Base-by-base conservation (phyloP, 805 yeast species). In the Kodamaea laetipori region DNA sequence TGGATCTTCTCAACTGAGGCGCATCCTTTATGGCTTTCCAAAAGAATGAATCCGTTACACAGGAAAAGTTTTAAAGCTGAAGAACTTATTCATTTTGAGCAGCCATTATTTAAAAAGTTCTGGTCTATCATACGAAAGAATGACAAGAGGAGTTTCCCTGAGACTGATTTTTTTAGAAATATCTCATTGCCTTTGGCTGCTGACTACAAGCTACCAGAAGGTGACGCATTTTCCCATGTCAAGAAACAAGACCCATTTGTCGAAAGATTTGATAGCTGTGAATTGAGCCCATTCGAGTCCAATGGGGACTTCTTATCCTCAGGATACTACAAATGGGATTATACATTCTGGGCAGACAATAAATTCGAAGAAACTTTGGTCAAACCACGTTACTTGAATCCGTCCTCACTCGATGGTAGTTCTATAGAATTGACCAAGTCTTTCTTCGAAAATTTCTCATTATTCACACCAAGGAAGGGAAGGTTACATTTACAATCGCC, bases 1-100 rank as follows among this genome's bases (percentile, higher is more conserved):
- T 73, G 80, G 66, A 51, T 77, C 1, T 85, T 90, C 61, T 78
- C 92, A 9, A 90, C 98, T 0, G 98, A 90, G 56, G 97, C 90
- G 0, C 98, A 90, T 61, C 96, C 96, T 3, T 60, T 90, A 49
- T 88, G 96, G 95, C 70, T 76, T 41, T 78, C 78, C 37, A 45
- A 56, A 33, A 32, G 45, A 24, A 9, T 28, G 17, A 21, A 37
- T 17, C 40, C 52, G n/a, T 3, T 23, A 16, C 17, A 40, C 39
- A 47, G 37, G 25, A 39, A 35, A 18, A 31, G 35, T 11, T 48
- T 53, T n/a, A 23, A 27, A 15, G 35, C 27, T 11, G 47, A 33
- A 11, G 39, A 37, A 15, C 40, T 42, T 3, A 35, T 41, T 3
- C 43, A 41, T 9, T 24, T 44, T n/a, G 23, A 19, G 4, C 49